phyloP scores from a whole-genome alignment of 176 grass and related monocot genomes.

The Zea luxurians region DNA sequence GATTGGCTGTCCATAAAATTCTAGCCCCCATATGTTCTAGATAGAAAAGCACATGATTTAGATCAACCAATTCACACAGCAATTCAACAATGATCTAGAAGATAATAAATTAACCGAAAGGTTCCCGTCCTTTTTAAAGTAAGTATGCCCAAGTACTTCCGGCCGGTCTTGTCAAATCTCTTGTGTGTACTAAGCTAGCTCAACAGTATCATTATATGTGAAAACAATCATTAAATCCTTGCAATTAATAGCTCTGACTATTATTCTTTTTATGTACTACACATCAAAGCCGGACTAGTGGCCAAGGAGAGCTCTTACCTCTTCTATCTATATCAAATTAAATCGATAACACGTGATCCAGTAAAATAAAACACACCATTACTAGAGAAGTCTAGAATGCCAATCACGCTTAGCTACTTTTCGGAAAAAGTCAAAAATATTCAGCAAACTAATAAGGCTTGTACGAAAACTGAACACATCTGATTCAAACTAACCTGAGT shows the following conservation, averaged over 20 bases:
- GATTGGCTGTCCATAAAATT: too few relatives aligned
- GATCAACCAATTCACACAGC: not conserved
- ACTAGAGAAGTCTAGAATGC: not conserved
- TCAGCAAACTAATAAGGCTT: not conserved
- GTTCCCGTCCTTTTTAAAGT: not conserved
- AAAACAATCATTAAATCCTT: not conserved
- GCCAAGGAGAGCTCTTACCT: not conserved
- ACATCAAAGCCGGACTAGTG: not conserved
- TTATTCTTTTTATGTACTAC: not conserved
- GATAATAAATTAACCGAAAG: not conserved
- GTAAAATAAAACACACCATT: not conserved
- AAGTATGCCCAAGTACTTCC: not conserved
- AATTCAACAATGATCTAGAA: not conserved
- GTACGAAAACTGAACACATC: not conserved
- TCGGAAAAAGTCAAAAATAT: slow-evolving; percentile 12
- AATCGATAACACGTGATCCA: not conserved
- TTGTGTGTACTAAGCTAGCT: not conserved
- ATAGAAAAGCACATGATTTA: not conserved
- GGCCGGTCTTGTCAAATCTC: not conserved
- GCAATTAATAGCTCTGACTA: not conserved
- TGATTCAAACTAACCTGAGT: not conserved
- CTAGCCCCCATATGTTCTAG: not conserved
- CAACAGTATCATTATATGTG: not conserved
- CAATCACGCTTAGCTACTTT: not conserved
- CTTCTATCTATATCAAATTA: not conserved